Base-by-base conservation (phyloP, 352 stramenopile species). In the Nothophytophthora sp. region DNA sequence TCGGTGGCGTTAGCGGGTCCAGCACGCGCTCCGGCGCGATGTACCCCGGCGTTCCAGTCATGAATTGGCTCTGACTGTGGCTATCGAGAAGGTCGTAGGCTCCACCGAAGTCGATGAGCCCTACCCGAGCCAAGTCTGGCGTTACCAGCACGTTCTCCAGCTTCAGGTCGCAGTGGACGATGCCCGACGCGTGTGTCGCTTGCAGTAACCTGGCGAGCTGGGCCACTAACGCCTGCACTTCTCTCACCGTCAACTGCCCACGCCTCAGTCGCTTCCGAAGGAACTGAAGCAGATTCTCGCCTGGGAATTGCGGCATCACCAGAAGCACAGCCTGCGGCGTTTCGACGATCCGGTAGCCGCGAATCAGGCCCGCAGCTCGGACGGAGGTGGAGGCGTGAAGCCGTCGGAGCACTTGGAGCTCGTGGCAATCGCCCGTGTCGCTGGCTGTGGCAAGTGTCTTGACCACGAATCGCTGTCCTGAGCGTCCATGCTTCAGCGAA, bases 81-180 rank as follows among this genome's bases (percentile, higher is more conserved):
- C 12, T 41, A 23, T 32, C 48, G 29, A 64, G 20, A 37, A 63
- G 16, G 23, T 86, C 68, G 32, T 63, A 83, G 11, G 76, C 79
- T 24, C 69, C 74, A 12, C 67, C 76, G 60, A 90, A 88, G 57
- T 90, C 79, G 33, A 90, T 86, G 35, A 88, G 28, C 15, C 56
- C 65, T 9, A 52, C 61, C n/a, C 60, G 40, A 16, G 38, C 44
- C n/a, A 67, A 37, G 44, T 77, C 60, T 4, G 33, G 23, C 1
- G 55, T 62, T 30, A 87, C 35, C 8, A 98, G 56, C 33, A 98
- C 90, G 68, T 98, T 98, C 61, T 99, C 96, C 25, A 98, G 96
- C 70, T 99, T 99, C 27, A 99, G 65, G 60, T 99, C 97, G 63
- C 94, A 98, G 75, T 99, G 97, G 16, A 99, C 77, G 18, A 99